Percentiles rank a stretch among this genome's conserved stretches.
phyloP scores from a whole-genome alignment of 352 stramenopile genomes.

The Bremia lactucae region DNA sequence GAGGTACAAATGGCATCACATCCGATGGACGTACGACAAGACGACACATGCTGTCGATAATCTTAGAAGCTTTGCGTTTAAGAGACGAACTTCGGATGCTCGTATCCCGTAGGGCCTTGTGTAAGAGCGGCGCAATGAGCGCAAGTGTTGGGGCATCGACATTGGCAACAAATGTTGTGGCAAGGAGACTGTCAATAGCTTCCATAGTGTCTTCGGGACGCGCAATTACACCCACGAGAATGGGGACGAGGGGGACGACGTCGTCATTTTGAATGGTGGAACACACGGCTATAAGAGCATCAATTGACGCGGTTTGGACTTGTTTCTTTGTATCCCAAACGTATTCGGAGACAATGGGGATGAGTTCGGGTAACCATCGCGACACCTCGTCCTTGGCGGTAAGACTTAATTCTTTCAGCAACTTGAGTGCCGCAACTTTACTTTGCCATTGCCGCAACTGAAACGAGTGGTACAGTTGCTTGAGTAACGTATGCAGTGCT shows the following conservation, averaged over 20 bases:
- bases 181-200: conserved; percentile 84
- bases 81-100: conserved; percentile 86
- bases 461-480: conserved; percentile 46
- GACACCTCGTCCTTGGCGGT: conserved; percentile 60
- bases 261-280: conserved; percentile 88
- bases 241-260: conserved; percentile 80
- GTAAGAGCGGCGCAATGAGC: conserved; percentile 85
- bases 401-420: conserved; percentile 65
- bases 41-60: conserved; percentile 91
- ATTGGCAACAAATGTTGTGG: conserved; percentile 88
- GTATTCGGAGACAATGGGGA: conserved; percentile 80
- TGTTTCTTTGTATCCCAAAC: conserved; percentile 93
- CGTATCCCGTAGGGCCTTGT: conserved; percentile 86
- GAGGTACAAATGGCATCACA: conserved; percentile 86
- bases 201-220: conserved; percentile 87
- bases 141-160: conserved; percentile 86
- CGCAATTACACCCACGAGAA: conserved; percentile 86
- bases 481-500: conserved; percentile 43
- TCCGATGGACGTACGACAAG: conserved; percentile 80
- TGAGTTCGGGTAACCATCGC: conserved; percentile 81
- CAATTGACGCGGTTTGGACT: conserved; percentile 73
- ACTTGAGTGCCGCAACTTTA: conserved; percentile 77
- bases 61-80: conserved; percentile 85
- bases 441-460: conserved; percentile 76
- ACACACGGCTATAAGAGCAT: conserved; percentile 73